Evolutionary conservation across 2,329 filamentous ascomycete species (phyloP).

Genomic region (Diaporthe sp.): DNA sequence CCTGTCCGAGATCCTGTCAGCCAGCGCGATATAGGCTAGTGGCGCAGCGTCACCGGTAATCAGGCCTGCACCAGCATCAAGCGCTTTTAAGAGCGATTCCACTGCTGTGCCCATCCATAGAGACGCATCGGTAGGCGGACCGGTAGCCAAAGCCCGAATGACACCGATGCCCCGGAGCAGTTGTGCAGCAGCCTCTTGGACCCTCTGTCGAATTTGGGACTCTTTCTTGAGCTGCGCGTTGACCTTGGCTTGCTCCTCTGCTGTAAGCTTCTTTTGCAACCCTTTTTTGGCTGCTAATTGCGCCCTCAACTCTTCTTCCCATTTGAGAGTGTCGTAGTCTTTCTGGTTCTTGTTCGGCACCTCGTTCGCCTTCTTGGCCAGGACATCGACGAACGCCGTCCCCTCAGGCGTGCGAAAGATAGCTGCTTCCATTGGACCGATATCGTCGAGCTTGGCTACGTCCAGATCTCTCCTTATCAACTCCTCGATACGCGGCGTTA

Average conservation of each 20-base stretch:
- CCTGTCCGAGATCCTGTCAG: conserved; percentile 79
- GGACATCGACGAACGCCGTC: conserved; percentile 88
- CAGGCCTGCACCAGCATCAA: conserved; percentile 84
- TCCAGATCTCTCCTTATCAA: conserved; percentile 82
- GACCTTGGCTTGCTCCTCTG: conserved; percentile 91
- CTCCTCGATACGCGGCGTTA: conserved; percentile 81
- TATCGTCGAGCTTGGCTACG: conserved; percentile 73
- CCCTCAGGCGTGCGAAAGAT: conserved; percentile 94
- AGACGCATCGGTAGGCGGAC: conserved; percentile 89
- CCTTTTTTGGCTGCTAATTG: conserved; percentile 96
- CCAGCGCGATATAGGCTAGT: conserved; percentile 82
- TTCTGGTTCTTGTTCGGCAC: conserved; percentile 90
- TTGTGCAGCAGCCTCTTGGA: conserved; percentile 76
- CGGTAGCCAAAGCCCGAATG: conserved; percentile 83
- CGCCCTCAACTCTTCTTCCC: conserved; percentile 91
- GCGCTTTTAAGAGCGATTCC: conserved; percentile 76
- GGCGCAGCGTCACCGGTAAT: conserved; percentile 86
- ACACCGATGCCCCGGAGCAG: conserved; percentile 88
- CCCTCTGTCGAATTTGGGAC: conserved; percentile 78
- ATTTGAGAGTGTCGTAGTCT: conserved; percentile 95
- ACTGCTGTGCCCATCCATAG: conserved; percentile 91
- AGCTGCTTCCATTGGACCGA: conserved; percentile 90
- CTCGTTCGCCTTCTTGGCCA: conserved; percentile 82
- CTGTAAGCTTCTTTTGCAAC: conserved; percentile 87
- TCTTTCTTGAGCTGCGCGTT: conserved; percentile 93